phyloP scores from a whole-genome alignment of 495 filamentous ascomycete genomes.

The Podospora comata region DNA sequence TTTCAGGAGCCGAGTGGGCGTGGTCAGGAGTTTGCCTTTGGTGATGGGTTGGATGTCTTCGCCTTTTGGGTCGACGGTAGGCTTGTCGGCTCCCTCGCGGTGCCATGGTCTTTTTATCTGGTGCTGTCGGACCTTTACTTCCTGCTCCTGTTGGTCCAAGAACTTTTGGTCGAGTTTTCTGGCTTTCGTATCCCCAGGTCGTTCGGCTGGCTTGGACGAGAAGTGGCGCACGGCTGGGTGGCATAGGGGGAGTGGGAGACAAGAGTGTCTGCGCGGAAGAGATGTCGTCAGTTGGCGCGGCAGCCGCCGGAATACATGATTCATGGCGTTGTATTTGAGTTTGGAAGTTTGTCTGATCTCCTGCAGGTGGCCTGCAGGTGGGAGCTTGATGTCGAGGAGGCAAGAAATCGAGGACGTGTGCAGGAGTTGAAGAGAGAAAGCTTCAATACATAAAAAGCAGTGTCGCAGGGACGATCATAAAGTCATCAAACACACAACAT shows the following conservation, averaged over 20 bases:
- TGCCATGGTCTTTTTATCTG: constrained; percentile 61
- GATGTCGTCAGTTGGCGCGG: constrained; percentile 15
- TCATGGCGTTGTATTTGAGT: constrained; percentile 22
- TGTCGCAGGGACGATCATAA: too few relatives aligned
- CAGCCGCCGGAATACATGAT: constrained; percentile 22
- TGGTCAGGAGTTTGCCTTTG: constrained; percentile 83
- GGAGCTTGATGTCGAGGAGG: not conserved
- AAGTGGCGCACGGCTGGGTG: constrained; percentile 16
- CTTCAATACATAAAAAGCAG: too few relatives aligned
- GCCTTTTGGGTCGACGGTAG: constrained; percentile 46
- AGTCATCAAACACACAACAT: too few relatives aligned
- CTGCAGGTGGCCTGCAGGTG: not conserved
- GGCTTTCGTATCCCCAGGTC: constrained; percentile 30
- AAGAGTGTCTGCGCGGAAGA: not conserved
- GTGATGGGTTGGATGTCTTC: constrained; percentile 54
- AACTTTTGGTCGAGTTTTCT: constrained; percentile 38
- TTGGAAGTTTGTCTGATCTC: not conserved
- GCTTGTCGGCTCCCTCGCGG: constrained; percentile 59
- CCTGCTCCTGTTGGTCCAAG: constrained; percentile 38
- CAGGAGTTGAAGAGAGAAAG: too few relatives aligned
- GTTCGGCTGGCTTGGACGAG: not conserved
- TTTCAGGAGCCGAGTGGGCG: constrained; percentile 85
- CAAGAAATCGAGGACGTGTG: too few relatives aligned
- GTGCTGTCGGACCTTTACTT: constrained; percentile 34
- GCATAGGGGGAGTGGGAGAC: constrained; percentile 12